phyloP scores from a whole-genome alignment of 768 basidiomycete species.

The Russula vinacea region DNA sequence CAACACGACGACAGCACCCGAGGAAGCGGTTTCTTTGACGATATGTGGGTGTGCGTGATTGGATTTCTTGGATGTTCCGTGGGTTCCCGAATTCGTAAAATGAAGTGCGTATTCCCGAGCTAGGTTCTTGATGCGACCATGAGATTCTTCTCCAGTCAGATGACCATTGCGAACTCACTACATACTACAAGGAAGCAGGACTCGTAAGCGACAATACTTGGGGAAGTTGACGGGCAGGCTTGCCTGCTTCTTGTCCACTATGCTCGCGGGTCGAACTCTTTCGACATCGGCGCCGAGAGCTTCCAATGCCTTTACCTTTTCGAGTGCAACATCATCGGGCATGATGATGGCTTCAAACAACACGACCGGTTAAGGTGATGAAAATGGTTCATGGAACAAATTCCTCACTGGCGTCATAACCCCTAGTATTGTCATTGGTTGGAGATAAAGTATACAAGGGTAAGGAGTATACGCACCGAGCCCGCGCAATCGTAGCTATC shows the following conservation, averaged over 20 bases:
- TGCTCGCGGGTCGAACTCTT: conserved; percentile 88
- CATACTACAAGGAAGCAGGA: conserved; percentile 26
- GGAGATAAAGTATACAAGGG: neutral
- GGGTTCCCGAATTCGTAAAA: conserved; percentile 54
- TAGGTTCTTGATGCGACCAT: conserved; percentile 61
- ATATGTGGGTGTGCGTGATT: conserved; percentile 24
- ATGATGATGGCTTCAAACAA: conserved; percentile 77
- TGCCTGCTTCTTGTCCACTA: conserved; percentile 95
- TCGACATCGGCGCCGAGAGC: conserved; percentile 88
- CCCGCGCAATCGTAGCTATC: conserved; percentile 87
- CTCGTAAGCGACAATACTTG: neutral
- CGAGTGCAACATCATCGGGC: conserved; percentile 85
- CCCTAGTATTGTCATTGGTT: conserved; percentile 48
- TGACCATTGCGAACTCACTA: conserved; percentile 39
- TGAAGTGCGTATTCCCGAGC: conserved; percentile 73
- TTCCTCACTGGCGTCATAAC: conserved; percentile 78
- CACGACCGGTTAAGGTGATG: conserved; percentile 10
- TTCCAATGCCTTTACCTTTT: conserved; percentile 82
- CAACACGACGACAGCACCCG: conserved; percentile 48
- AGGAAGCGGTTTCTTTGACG: conserved; percentile 43
- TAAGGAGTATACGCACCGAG: conserved; percentile 51
- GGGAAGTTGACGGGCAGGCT: conserved; percentile 33
- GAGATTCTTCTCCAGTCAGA: too few species aligned
- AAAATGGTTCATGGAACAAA: neutral
- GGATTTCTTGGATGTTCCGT: conserved; percentile 6